Conservation (phyloP, 2,329 filamentous ascomycete species). For the Fusarium irregulare region DNA sequence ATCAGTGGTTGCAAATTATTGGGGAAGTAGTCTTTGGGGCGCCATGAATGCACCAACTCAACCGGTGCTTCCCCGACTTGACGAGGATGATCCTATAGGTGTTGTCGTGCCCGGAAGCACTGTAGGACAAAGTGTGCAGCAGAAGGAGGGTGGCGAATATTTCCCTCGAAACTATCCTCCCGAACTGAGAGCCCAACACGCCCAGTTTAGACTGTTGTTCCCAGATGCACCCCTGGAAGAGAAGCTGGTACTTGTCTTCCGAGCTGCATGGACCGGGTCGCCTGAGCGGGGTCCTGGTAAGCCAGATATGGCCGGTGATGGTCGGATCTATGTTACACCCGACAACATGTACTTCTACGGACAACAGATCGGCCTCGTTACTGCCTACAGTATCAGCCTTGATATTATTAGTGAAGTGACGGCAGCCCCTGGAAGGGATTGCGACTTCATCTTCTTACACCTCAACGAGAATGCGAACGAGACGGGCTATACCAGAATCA, state of each 20-base stretch:
- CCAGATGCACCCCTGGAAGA: constrained; percentile 81
- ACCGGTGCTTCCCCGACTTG: constrained; percentile 48
- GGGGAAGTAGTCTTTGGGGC: constrained; percentile 87
- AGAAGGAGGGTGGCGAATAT: constrained; percentile 58
- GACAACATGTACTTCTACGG: constrained; percentile 96
- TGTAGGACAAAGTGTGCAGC: constrained; percentile 47
- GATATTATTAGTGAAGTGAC: constrained; percentile 88
- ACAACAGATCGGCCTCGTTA: constrained; percentile 89
- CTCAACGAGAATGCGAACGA: constrained; percentile 71
- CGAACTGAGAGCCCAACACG: constrained; percentile 86
- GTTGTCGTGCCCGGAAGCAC: constrained; percentile 52
- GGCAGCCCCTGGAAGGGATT: constrained; percentile 87
- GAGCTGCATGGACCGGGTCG: constrained; percentile 81
- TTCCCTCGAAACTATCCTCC: constrained; percentile 83
- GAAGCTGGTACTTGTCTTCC: constrained; percentile 89
- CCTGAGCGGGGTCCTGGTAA: constrained; percentile 56
- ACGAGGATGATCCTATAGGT: constrained; percentile 57
- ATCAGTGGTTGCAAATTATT: constrained; percentile 90
- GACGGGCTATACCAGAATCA: constrained; percentile 77
- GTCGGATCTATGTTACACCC: constrained; percentile 88
- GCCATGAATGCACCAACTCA: constrained; percentile 45
- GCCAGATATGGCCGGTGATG: constrained; percentile 66
- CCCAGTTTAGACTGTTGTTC: constrained; percentile 93
- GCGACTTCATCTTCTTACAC: constrained; percentile 92
- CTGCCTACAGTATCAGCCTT: constrained; percentile 82